Evolutionary conservation across 768 basidiomycete species (phyloP), one percentile per base, ranked within the genome.

Genomic region (Suillus subaureus): DNA sequence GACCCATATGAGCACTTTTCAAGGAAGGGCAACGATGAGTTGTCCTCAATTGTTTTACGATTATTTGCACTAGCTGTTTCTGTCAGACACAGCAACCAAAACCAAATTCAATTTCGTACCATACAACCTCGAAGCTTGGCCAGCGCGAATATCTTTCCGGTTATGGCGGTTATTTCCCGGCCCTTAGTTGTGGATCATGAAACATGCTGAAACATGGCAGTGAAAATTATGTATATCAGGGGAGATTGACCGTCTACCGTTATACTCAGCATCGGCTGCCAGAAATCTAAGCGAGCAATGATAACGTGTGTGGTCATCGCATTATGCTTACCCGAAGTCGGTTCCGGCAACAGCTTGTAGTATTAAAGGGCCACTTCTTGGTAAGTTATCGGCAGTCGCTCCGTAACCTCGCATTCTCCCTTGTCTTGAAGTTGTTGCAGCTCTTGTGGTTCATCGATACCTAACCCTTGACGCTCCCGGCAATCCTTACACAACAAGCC

Each of bases 111-210:
- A 47, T 9, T n/a, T 45, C n/a, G n/a, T n/a, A n/a, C n/a, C n/a
- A n/a, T n/a, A n/a, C n/a, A n/a, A 16, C 8, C 43, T 11, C 43
- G 43, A 47, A 47, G 21, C 35, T 18, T 58, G 23, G 57, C 57
- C 52, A 40, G 57, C 39, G 28, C n/a, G 8, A 26, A 26, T 18
- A 26, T 39, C 15, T 26, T 11, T 12, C 58, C 58, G 58, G 39
- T 42, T 60, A 60, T 60, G 40, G 39, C 18, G 58, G 18, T 58
- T 58, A 40, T 58, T 40, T 58, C 57, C 39, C 39, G 39, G 26
- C 16, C 54, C 16, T 18, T 15, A 4, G 35, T 11, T 35, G 35
- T 35, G 35, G 35, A 35, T 35, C 49, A 23, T n/a, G 45, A 47
- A 47, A 5, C n/a, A 12, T 49, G 28, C 31, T 33, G 54, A 33